Evolutionary conservation across 805 yeast species (phyloP), one percentile per base, ranked within the genome.

Genomic region (Cyberlindnera xishuangbannaensis): DNA sequence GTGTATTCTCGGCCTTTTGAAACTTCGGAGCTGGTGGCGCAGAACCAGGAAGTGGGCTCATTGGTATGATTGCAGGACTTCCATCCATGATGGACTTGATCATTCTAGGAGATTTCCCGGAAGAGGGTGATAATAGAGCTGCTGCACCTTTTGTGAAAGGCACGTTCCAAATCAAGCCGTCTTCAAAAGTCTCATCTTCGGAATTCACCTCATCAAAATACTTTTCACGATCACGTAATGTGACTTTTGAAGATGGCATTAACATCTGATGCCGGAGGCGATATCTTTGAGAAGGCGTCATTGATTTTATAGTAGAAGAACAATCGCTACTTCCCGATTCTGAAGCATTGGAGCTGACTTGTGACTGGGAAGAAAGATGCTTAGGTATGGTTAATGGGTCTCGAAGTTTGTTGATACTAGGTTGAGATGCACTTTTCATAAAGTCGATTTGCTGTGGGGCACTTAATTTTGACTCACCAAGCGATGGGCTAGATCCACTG

Each of bases 21-120:
- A 27, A 30, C 34, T 28, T 25, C 10, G 40, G 37, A 13, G 20
- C 28, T 23, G 22, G 12, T 7, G 39, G 31, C 9, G 25, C 32
- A 18, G 42, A 26, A 5, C 75, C 76, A 4, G 76, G 76, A 8
- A 73, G 48, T 10, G 77, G 77, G 13, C 69, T 61, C 31, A 72
- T 64, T n/a, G 72, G 70, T 53, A 63, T 55, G 12, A 31, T 16
- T 3, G 47, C 43, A 1, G 53, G 48, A 16, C 45, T 38, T 8
- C 43, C 37, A 19, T 48, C 50, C 29, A 52, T 39, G 4, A 51
- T 41, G 9, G 34, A 31, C 33, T 44, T 49, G 18, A 50, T 36
- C 25, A 46, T 12, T 2, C 41, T 22, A 1, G 57, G 31, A 2
- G 54, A 45, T 26, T 51, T 47, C 2, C 55, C 55, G 3, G 50